Evolutionary conservation across 108 stramenopile genomes (phyloP).

Genomic region (Cyclotella choctawhatcheeana): DNA sequence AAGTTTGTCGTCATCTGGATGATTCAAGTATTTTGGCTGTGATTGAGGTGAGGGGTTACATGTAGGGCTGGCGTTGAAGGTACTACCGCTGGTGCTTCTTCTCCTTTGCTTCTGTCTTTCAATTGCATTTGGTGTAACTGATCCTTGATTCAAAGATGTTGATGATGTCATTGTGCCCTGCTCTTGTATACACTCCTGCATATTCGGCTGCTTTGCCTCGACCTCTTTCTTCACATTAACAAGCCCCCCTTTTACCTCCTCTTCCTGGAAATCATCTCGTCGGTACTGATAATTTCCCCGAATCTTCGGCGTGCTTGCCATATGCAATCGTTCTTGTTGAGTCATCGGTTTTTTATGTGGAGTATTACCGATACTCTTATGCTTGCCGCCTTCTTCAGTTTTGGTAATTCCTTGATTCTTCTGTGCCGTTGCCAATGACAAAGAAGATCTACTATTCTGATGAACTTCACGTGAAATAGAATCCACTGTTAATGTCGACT

Average conservation of each 20-base stretch:
- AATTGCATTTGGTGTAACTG: neutral
- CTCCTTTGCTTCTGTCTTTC: neutral
- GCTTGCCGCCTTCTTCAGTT: neutral
- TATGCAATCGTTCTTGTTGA: slow-evolving; percentile 25
- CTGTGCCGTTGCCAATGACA: neutral
- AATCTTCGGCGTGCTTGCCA: slow-evolving; percentile 44
- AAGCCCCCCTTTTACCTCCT: no score
- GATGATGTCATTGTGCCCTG: neutral
- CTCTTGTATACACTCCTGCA: neutral
- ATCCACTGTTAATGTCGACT: neutral
- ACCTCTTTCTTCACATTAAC: no score
- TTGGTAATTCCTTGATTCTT: neutral
- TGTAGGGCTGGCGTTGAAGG: neutral
- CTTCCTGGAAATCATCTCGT: slow-evolving; percentile 16
- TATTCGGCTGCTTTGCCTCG: neutral
- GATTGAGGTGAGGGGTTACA: slow-evolving; percentile 1
- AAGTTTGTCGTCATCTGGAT: slow-evolving; percentile 7
- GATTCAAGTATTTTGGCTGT: neutral
- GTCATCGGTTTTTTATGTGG: neutral
- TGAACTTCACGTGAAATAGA: neutral
- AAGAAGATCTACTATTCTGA: neutral
- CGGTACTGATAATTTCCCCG: slow-evolving; percentile 27
- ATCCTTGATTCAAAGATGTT: neutral
- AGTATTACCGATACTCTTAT: neutral
- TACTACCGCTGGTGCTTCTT: slow-evolving; percentile 1